Evolutionary conservation across 1,284 basidiomycete species (phyloP).

Genomic region (Malassezia furfur): DNA sequence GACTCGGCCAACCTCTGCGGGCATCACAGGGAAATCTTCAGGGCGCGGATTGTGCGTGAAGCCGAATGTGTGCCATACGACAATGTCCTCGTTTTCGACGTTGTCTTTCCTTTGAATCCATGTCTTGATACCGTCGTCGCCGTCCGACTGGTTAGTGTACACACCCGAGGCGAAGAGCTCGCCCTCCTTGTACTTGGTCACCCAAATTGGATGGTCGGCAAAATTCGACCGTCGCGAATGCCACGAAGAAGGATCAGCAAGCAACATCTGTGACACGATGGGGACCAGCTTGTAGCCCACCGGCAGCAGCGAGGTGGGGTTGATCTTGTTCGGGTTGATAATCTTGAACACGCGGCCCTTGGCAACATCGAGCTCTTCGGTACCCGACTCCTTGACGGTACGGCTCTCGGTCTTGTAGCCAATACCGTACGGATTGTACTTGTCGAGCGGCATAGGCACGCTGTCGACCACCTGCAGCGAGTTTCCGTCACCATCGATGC

Average conservation of each 20-base stretch:
- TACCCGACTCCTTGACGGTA: constrained; percentile 38
- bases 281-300: constrained; percentile 62
- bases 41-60: constrained; percentile 72
- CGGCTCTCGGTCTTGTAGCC: constrained; percentile 48
- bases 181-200: constrained; percentile 56
- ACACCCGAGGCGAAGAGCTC: constrained; percentile 76
- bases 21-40: constrained; percentile 77
- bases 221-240: constrained; percentile 67
- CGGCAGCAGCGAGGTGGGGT: constrained; percentile 54
- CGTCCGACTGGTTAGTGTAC: constrained; percentile 67
- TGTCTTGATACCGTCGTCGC: constrained; percentile 59
- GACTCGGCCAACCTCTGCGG: constrained; percentile 64
- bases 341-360: constrained; percentile 49
- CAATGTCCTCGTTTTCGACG: constrained; percentile 66
- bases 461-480: constrained; percentile 54
- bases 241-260: constrained; percentile 65
- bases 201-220: constrained; percentile 66
- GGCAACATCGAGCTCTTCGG: constrained; percentile 42
- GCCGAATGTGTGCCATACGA: constrained; percentile 69
- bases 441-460: constrained; percentile 46
- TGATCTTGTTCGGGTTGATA: constrained; percentile 48
- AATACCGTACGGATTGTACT: constrained; percentile 47
- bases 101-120: constrained; percentile 57
- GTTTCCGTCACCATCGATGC: constrained; percentile 80
- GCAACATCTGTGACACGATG: constrained; percentile 59